phyloP scores from a whole-genome alignment of 177 flowering plant genomes.

The Telopea speciosissima region DNA sequence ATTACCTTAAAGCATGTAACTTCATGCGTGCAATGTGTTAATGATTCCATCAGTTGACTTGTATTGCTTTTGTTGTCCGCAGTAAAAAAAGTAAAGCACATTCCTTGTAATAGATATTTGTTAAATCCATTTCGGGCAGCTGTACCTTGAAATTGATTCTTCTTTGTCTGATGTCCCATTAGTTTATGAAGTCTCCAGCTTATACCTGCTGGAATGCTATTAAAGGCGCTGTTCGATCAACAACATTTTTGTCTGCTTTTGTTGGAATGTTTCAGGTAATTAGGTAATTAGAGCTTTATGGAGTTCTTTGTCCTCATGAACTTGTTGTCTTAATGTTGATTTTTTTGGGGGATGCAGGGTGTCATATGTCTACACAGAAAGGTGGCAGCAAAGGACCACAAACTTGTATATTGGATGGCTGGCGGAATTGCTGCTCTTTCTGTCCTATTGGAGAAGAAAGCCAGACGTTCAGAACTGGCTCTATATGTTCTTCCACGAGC shows the following conservation, averaged over 20 bases:
- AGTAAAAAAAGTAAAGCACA: neutral
- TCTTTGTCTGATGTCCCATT: conserved; percentile 4
- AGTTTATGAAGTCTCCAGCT: conserved; percentile 84
- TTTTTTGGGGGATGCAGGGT: conserved; percentile 40
- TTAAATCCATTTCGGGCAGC: neutral
- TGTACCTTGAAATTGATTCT: conserved; percentile 1
- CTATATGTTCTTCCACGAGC: conserved; percentile 96
- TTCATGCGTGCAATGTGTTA: neutral
- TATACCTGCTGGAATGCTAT: conserved; percentile 78
- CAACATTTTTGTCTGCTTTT: conserved; percentile 88
- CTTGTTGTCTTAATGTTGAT: neutral
- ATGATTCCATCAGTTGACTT: neutral
- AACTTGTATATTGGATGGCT: conserved; percentile 86
- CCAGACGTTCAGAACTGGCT: conserved; percentile 79
- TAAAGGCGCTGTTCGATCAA: conserved; percentile 82
- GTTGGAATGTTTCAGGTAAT: conserved; percentile 93
- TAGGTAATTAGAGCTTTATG: neutral
- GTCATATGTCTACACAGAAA: conserved; percentile 92
- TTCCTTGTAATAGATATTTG: neutral
- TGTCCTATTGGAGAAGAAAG: conserved; percentile 85
- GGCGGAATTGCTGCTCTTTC: conserved; percentile 88
- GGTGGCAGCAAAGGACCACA: conserved; percentile 80
- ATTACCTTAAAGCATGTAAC: neutral
- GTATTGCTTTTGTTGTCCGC: neutral
- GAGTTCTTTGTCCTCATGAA: conserved; percentile 1